These are phyloP conservation scores for Nakazawaea pomicola DNA, from an alignment of 805 yeast genomes.

Conservation along the genomic window DNA sequence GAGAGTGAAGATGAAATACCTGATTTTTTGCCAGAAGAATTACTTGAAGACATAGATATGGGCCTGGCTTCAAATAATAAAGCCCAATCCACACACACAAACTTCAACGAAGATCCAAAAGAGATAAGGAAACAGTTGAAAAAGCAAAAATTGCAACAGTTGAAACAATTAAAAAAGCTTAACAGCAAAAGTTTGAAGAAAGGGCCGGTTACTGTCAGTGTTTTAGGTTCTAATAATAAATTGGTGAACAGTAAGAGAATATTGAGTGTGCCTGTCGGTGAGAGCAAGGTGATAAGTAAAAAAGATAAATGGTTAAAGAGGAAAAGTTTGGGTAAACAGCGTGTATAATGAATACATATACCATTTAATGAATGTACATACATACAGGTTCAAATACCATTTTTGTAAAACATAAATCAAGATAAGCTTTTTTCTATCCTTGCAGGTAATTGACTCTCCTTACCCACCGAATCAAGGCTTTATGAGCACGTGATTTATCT, in stretches of 20 bases:
- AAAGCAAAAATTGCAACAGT: conserved; percentile 19
- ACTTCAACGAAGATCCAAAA: conserved; percentile 9
- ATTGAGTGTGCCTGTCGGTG: conserved; percentile 20
- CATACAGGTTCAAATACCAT: too few species aligned
- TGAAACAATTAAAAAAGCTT: conserved; percentile 27
- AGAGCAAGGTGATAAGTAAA: conserved; percentile 12
- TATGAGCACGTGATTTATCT: too few species aligned
- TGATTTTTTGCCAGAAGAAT: conserved; percentile 34
- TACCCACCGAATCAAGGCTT: too few species aligned
- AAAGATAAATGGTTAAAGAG: conserved; percentile 16
- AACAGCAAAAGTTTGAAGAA: conserved; percentile 26
- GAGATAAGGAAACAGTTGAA: conserved; percentile 15
- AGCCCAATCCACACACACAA: conserved; percentile 3
- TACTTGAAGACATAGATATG: conserved; percentile 27
- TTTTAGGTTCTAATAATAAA: conserved; percentile 21
- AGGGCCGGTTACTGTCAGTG: conserved; percentile 38
- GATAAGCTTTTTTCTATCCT: too few species aligned
- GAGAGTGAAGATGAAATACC: conserved; percentile 21
- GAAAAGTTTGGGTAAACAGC: conserved; percentile 12
- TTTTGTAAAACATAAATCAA: too few species aligned
- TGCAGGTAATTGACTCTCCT: too few species aligned
- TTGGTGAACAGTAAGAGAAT: conserved; percentile 6
- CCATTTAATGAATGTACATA: too few species aligned
- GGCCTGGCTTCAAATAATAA: background rate
- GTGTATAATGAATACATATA: conserved; percentile 1